Evolutionary conservation across 805 yeast species (phyloP), one percentile per base, ranked within the genome.

Genomic region (Wickerhamiella hasegawae): DNA sequence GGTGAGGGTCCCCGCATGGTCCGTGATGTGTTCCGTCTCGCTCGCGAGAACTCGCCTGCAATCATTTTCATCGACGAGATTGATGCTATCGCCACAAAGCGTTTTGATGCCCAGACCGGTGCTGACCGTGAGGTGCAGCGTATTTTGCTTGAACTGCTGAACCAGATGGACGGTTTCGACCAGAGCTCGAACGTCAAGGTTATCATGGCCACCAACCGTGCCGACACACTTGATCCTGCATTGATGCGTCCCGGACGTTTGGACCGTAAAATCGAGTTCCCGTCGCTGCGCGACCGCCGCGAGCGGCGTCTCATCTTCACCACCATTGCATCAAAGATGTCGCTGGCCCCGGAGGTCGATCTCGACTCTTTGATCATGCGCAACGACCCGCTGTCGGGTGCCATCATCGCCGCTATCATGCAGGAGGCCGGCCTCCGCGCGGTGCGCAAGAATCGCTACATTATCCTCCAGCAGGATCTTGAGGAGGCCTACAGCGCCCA

Each of bases 1-100:
- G 99, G 99, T 57, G 99, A 90, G 65, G 98, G 99, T 52, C 97
- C 99, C 41, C 73, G 99, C 64, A 90, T 90, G 97, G 98, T 90
- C 24, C 76, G 99, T 58, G 98, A 90, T 57, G 97, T 90, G 24
- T 90, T 90, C 64, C 68, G 97, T 54, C 69, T 90, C 43, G 99
- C 99, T 5, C 72, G 97, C 54, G 99, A 90, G 56, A 90, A 90
- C 60, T 75, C 96, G 1, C 99, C 99, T 5, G 74, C 95, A 8
- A 90, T 90, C 52, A 90, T 90, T 42, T 90, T 90, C 60, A 90
- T 90, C 48, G 99, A 90, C 65, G 99, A 90, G 65, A 85, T 90
- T 50, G 98, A 90, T 62, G 95, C 99, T 23, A 90, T 90, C 58
- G 99, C 98, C 37, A 90, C 98, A 28, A 90, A 90, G 60, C 81